Percentiles rank a stretch among this genome's conserved stretches.
These are phyloP conservation scores for Calocybe gambosa DNA, from an alignment of 1,284 basidiomycete genomes.

Conservation along the genomic window DNA sequence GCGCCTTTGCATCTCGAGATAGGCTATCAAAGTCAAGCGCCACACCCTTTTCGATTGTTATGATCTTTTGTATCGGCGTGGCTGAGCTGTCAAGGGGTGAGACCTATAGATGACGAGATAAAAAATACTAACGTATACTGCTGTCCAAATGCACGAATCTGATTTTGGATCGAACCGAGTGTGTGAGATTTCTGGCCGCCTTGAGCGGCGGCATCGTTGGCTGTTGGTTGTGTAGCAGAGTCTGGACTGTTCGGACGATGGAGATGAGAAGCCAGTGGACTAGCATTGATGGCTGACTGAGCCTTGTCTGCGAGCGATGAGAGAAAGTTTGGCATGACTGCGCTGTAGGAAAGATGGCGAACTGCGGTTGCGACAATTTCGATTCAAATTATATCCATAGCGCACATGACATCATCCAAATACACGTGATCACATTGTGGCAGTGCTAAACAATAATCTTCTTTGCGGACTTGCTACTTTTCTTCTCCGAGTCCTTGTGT, in stretches of 20 bases:
- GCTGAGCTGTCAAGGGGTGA: constrained; percentile 37
- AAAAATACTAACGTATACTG: constrained; percentile 58
- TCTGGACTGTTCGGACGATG: constrained; percentile 33
- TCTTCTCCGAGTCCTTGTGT: constrained; percentile 95
- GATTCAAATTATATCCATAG: neutral
- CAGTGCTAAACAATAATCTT: constrained; percentile 65
- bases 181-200: constrained; percentile 39
- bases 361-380: constrained; percentile 5
- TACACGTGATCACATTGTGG: constrained; percentile 9
- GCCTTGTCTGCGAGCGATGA: constrained; percentile 68
- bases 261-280: constrained; percentile 49
- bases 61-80: constrained; percentile 63
- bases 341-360: constrained; percentile 16
- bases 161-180: constrained; percentile 61
- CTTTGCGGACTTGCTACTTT: constrained; percentile 70
- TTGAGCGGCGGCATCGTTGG: constrained; percentile 36
- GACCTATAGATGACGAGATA: constrained; percentile 3
- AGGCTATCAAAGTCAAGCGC: constrained; percentile 65
- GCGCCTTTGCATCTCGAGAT: constrained; percentile 56
- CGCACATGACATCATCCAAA: constrained; percentile 6
- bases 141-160: constrained; percentile 64
- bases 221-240: constrained; percentile 28
- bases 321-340: constrained; percentile 55
- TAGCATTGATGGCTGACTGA: constrained; percentile 56
- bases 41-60: constrained; percentile 70